Conservation (phyloP, 2,329 filamentous ascomycete genomes). For the Alternaria viburni region DNA sequence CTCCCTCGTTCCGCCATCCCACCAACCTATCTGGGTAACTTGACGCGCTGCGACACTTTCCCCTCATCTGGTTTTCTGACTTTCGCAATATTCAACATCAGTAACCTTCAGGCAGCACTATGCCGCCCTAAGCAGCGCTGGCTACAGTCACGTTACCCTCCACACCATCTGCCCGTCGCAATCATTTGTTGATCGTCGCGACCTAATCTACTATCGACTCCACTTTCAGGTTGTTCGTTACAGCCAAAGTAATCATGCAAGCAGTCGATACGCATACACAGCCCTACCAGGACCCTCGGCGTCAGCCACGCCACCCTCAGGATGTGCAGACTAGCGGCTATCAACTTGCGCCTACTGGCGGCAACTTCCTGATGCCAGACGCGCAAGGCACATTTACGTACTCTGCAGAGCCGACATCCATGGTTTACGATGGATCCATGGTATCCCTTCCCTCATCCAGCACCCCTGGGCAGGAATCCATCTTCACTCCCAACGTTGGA, state of each 20-base stretch:
- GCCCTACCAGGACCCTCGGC: constrained; percentile 42
- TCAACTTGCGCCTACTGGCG: constrained; percentile 22
- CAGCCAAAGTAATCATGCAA: constrained; percentile 33
- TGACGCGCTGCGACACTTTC: constrained; percentile 22
- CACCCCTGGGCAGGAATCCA: constrained; percentile 34
- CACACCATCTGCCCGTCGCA: constrained; percentile 16
- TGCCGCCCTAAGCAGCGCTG: constrained; percentile 38
- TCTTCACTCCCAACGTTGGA: constrained; percentile 40
- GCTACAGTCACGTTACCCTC: constrained; percentile 39
- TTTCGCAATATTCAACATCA: constrained; percentile 23
- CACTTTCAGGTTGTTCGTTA: constrained; percentile 27
- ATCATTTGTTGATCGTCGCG: constrained; percentile 14
- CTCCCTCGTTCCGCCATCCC: constrained; percentile 21
- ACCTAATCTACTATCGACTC: constrained; percentile 21
- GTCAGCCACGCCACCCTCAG: constrained; percentile 44
- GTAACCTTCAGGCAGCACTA: constrained; percentile 40
- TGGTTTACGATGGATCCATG: constrained; percentile 42
- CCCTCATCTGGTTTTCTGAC: constrained; percentile 18
- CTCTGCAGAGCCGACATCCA: constrained; percentile 44
- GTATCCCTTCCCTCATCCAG: constrained; percentile 24
- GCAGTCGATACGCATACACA: constrained; percentile 42
- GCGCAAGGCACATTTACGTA: constrained; percentile 44
- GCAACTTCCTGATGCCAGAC: constrained; percentile 38
- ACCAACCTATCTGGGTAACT: constrained; percentile 17
- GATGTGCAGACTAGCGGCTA: constrained; percentile 39